phyloP scores from a whole-genome alignment of 208 protist genomes.

The Acanthamoeba divionensis region DNA sequence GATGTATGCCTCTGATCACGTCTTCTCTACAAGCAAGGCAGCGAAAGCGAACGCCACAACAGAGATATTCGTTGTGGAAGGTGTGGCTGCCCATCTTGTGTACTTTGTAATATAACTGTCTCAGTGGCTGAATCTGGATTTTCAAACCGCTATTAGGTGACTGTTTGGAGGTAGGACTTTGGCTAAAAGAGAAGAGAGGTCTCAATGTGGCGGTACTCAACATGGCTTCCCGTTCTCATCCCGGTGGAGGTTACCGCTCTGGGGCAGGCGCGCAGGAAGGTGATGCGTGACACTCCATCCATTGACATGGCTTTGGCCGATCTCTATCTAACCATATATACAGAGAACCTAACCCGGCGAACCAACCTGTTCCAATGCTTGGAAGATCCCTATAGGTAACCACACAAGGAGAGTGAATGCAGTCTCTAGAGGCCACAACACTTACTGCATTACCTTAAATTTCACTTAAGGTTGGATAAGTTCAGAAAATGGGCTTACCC shows the following conservation, averaged over 20 bases:
- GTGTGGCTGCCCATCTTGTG: not conserved
- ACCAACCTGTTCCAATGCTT: constrained; percentile 42
- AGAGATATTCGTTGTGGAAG: not conserved
- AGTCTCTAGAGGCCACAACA: not conserved
- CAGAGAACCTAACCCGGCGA: constrained; percentile 13
- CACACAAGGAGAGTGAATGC: not conserved
- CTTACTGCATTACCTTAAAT: not conserved
- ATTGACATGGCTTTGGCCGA: not conserved
- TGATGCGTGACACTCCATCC: not conserved
- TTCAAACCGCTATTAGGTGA: not conserved
- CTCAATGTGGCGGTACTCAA: constrained; percentile 23
- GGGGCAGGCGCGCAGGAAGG: constrained; percentile 23
- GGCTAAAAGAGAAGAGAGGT: not conserved
- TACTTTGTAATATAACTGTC: not conserved
- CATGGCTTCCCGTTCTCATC: constrained; percentile 24
- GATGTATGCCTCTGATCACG: not conserved
- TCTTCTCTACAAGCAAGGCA: not conserved
- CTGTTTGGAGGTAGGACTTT: not conserved
- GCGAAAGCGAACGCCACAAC: not conserved
- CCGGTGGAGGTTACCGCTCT: constrained; percentile 1
- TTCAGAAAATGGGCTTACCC: not conserved
- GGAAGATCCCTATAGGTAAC: not conserved
- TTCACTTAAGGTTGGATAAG: not conserved
- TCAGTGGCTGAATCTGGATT: not conserved
- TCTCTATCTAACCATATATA: not conserved